Percentiles rank a stretch among this genome's conserved stretches.
These are phyloP conservation scores for Torulaspora quercuum DNA, from an alignment of 805 yeast genomes.

Conservation along the genomic window DNA sequence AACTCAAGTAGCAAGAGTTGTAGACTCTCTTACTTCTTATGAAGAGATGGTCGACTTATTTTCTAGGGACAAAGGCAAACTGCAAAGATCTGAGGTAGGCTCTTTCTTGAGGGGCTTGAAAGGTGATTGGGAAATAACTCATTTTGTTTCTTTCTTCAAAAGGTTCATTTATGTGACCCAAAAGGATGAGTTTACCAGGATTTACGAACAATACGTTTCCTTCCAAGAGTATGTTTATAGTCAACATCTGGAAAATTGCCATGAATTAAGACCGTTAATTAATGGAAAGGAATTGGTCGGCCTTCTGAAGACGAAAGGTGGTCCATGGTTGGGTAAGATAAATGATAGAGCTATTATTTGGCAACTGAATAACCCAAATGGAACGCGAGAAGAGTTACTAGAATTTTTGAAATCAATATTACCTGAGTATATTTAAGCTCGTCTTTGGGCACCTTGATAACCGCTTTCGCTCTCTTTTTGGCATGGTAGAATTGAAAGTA, in stretches of 20 bases:
- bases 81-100: slow-evolving; percentile 59
- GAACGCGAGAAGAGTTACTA: slow-evolving; percentile 52
- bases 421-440: slow-evolving; percentile 18
- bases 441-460: too few species aligned
- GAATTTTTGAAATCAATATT: slow-evolving; percentile 36
- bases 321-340: slow-evolving; percentile 75
- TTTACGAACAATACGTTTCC: slow-evolving; percentile 33
- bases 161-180: slow-evolving; percentile 11
- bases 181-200: slow-evolving; percentile 1
- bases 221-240: slow-evolving; percentile 33
- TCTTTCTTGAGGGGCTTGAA: slow-evolving; percentile 52
- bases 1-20: slow-evolving; percentile 47
- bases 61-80: slow-evolving; percentile 14
- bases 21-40: slow-evolving; percentile 35
- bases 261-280: slow-evolving; percentile 57
- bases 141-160: slow-evolving; percentile 35
- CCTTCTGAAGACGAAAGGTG: slow-evolving; percentile 59
- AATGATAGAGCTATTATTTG: slow-evolving; percentile 57
- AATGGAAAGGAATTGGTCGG: slow-evolving; percentile 69
- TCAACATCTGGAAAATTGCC: slow-evolving; percentile 24
- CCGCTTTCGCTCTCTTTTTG: too few species aligned
- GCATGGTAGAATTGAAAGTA: too few species aligned
- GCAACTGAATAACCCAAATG: slow-evolving; percentile 74
- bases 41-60: slow-evolving; percentile 29
- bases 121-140: slow-evolving; percentile 48